Evolutionary conservation across 352 stramenopile genomes (phyloP).

Genomic region (Pythium monospermum): DNA sequence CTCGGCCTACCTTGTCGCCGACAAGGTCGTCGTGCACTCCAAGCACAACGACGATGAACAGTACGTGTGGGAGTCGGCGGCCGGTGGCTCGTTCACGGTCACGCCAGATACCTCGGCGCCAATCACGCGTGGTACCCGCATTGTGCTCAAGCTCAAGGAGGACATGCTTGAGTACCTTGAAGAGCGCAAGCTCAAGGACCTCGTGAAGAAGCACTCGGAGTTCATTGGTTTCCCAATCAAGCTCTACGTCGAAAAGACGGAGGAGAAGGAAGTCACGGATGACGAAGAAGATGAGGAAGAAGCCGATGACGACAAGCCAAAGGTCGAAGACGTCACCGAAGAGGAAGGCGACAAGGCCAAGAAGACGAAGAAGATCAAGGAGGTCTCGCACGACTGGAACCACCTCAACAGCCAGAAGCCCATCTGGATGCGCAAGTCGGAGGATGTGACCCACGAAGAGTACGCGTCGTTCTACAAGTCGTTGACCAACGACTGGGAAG

Average conservation of each 20-base stretch:
- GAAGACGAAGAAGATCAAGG: slow-evolving; percentile 97
- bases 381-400: slow-evolving; percentile 99
- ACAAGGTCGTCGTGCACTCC: slow-evolving; percentile 97
- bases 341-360: slow-evolving; percentile 98
- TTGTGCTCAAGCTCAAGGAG: slow-evolving; percentile 98
- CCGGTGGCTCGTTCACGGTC: slow-evolving; percentile 97
- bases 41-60: slow-evolving; percentile 99
- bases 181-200: slow-evolving; percentile 97
- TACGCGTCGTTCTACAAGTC: slow-evolving; percentile 99
- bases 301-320: slow-evolving; percentile 95
- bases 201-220: slow-evolving; percentile 99
- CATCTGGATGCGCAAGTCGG: slow-evolving; percentile 99
- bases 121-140: slow-evolving; percentile 91
- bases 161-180: slow-evolving; percentile 99
- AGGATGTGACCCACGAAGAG: slow-evolving; percentile 99
- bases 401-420: slow-evolving; percentile 99
- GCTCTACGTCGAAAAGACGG: slow-evolving; percentile 99
- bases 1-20: slow-evolving; percentile 98
- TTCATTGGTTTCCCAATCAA: slow-evolving; percentile 99
- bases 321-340: slow-evolving; percentile 95
- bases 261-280: slow-evolving; percentile 99
- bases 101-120: slow-evolving; percentile 84
- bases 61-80: slow-evolving; percentile 97
- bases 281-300: slow-evolving; percentile 96
- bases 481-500: slow-evolving; percentile 99